These are phyloP conservation scores for Plasmodium knowlesi DNA, from an alignment of 169 alveolate species.

Conservation along the genomic window DNA sequence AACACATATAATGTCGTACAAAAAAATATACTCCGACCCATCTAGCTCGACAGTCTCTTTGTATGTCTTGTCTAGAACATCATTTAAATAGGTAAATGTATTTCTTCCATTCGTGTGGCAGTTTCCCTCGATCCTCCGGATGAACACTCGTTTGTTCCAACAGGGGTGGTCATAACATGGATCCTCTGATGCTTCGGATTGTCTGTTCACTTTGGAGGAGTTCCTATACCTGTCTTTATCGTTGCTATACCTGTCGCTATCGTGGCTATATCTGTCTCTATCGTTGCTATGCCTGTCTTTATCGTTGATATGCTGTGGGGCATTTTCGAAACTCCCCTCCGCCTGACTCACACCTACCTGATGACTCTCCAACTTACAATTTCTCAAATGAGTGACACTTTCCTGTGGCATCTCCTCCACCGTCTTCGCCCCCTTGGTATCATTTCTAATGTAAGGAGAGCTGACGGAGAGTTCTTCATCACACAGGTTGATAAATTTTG, in stretches of 20 bases:
- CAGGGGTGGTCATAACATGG: background rate
- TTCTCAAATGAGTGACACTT: background rate
- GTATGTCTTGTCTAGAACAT: conserved; percentile 28
- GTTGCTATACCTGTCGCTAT: no score
- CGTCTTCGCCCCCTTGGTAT: background rate
- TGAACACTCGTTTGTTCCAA: conserved; percentile 23
- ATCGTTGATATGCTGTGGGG: background rate
- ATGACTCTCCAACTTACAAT: background rate
- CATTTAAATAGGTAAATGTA: conserved; percentile 24
- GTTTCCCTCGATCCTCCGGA: background rate
- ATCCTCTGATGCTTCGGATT: background rate
- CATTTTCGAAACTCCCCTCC: background rate
- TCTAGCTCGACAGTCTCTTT: conserved; percentile 15
- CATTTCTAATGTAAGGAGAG: background rate
- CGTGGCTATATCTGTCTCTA: background rate
- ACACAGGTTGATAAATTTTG: background rate
- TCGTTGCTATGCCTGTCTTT: background rate
- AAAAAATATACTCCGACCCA: conserved; percentile 49
- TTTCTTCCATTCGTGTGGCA: background rate
- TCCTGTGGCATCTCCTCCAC: background rate
- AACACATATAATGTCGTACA: conserved; percentile 48
- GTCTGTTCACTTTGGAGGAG: background rate
- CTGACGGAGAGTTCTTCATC: background rate
- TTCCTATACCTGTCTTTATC: background rate
- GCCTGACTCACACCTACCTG: background rate